phyloP scores from a whole-genome alignment of 164 flowering plant genomes.

The Umbilicus rupestris region DNA sequence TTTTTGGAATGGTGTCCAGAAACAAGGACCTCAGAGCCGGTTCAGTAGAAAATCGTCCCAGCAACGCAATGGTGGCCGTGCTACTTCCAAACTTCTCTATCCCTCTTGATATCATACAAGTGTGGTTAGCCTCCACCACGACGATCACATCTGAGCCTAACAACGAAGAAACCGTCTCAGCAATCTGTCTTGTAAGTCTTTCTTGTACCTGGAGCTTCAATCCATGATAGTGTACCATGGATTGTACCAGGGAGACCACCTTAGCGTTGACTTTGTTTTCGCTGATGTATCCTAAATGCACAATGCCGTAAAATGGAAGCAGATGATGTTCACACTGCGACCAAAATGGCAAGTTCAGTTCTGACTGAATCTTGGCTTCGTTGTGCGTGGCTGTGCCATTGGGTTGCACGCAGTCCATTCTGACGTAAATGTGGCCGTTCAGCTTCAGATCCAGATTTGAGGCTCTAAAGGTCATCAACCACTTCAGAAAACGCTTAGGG shows the following conservation, averaged over 20 bases:
- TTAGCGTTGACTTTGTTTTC: conserved; percentile 24
- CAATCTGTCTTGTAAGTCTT: conserved; percentile 83
- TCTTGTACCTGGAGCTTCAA: conserved; percentile 97
- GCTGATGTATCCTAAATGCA: conserved; percentile 68
- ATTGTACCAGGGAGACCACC: conserved; percentile 45
- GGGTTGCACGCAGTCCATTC: conserved; percentile 13
- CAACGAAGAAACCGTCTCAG: conserved; percentile 61
- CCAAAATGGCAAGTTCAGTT: conserved; percentile 67
- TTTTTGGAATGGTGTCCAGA: conserved; percentile 45
- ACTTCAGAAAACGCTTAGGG: conserved; percentile 63
- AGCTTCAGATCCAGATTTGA: conserved; percentile 46
- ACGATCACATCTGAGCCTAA: conserved; percentile 71
- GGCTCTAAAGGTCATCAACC: conserved; percentile 74
- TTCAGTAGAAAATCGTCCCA: conserved; percentile 75
- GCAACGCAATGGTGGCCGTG: conserved; percentile 76
- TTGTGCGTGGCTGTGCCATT: conserved; percentile 14
- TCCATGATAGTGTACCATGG: conserved; percentile 70
- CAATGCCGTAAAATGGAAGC: conserved; percentile 88
- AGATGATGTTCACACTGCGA: conserved; percentile 97
- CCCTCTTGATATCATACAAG: conserved; percentile 94
- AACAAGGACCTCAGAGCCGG: conserved; percentile 45
- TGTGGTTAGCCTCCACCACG: conserved; percentile 83
- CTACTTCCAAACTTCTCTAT: conserved; percentile 84
- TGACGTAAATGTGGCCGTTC: conserved; percentile 28
- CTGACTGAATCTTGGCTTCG: conserved; percentile 30